Percentiles rank a stretch among this genome's conserved stretches.
Evolutionary conservation across 1,284 basidiomycete genomes (phyloP).

Genomic region (Farysia itapuensis): DNA sequence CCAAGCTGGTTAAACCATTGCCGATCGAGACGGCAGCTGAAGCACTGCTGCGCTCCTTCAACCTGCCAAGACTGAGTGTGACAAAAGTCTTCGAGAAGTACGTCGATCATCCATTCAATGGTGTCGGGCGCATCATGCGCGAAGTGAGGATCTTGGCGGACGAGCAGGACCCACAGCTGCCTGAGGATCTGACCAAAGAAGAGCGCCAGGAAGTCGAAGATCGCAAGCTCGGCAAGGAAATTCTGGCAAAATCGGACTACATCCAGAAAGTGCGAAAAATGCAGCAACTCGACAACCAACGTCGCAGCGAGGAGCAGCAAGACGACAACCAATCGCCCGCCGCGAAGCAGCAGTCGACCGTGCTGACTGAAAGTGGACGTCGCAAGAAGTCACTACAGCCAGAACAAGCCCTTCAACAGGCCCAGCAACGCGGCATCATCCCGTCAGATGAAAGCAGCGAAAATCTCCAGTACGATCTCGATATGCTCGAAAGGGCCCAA

Average conservation of each 20-base stretch:
- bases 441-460: conserved; percentile 3
- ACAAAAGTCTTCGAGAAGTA: conserved; percentile 52
- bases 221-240: conserved; percentile 7
- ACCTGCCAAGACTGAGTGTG: conserved; percentile 54
- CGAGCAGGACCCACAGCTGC: conserved; percentile 1
- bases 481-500: conserved; percentile 26
- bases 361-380: conserved; percentile 7
- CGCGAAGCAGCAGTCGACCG: neutral
- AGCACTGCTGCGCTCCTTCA: conserved; percentile 51
- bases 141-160: conserved; percentile 9
- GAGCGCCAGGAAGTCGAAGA: conserved; percentile 5
- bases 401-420: conserved; percentile 2
- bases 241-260: conserved; percentile 19
- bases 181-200: conserved; percentile 3
- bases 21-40: conserved; percentile 57
- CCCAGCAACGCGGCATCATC: neutral
- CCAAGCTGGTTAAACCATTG: conserved; percentile 58
- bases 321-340: neutral
- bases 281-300: conserved; percentile 10
- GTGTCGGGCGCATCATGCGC: conserved; percentile 18
- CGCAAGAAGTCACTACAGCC: conserved; percentile 19
- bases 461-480: conserved; percentile 12
- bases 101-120: conserved; percentile 35
- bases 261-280: conserved; percentile 28
- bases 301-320: neutral